A percentile compares a stretch with the other conserved stretches of the same genome.
These are phyloP conservation scores for Sarocladium oryzae DNA, from an alignment of 2,329 filamentous ascomycete species.

Conservation along the genomic window DNA sequence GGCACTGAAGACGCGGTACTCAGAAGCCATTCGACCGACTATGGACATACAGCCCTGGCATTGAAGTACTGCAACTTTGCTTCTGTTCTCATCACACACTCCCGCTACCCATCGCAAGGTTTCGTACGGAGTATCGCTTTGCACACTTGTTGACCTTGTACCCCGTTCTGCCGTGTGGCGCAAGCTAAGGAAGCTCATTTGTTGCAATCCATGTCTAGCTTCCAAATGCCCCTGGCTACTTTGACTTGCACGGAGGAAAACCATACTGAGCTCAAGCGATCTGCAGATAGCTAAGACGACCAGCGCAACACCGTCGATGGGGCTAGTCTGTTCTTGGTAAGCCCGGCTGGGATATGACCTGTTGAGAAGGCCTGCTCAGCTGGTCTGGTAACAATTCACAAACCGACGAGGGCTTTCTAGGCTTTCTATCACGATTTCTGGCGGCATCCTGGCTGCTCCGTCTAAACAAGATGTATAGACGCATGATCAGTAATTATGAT, in stretches of 20 bases:
- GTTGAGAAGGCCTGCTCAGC: not conserved
- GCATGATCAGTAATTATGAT: not conserved
- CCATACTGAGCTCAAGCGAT: not conserved
- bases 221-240: not conserved
- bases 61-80: not conserved
- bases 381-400: not conserved
- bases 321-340: slow-evolving; percentile 2
- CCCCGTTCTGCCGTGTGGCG: not conserved
- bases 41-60: not conserved
- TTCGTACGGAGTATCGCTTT: not conserved
- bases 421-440: too few species aligned
- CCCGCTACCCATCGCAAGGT: not conserved
- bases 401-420: not conserved
- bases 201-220: not conserved
- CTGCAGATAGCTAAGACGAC: slow-evolving; percentile 1
- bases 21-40: not conserved
- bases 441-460: too few species aligned
- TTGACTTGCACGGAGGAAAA: not conserved
- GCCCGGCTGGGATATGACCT: not conserved
- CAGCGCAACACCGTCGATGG: not conserved
- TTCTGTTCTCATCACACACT: not conserved
- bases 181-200: not conserved
- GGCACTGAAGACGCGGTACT: not conserved
- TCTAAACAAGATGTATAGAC: too few species aligned
- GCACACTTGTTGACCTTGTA: not conserved